Base-by-base conservation (phyloP, 495 filamentous ascomycete species). In the Pyronema omphalodes region DNA sequence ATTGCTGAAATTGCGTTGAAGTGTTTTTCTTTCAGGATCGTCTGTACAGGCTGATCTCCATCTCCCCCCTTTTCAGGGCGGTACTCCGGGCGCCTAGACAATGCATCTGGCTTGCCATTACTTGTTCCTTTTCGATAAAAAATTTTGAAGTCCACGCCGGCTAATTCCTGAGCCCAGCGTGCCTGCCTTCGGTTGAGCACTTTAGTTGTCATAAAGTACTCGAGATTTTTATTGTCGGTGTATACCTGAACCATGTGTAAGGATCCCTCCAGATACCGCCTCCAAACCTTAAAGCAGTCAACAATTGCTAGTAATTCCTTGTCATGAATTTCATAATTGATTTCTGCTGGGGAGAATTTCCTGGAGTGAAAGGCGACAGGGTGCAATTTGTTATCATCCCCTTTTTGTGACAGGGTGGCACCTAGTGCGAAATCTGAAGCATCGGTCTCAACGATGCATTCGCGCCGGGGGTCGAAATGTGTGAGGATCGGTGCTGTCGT, bases 221-320 rank as follows among this genome's bases (percentile, higher is more conserved):
- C 45, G 3, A 68, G 43, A 6, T 57, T 55, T 9, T 55, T 52
- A 35, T 67, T 56, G 33, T 69, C 57, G 0, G 55, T 56, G 44
- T 51, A 52, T 29, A 29, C 23, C 23, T 29, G 23, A 18, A 57
- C 45, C 19, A 39, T 52, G 8, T 59, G 41, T 1, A 54, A 40
- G 0, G 50, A 37, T 15, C 19, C 47, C 45, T 64, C 43, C 0
- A 70, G 44, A 9, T 68, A 53, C 6, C 44, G 51, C 40, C 62
- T 44, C 59, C 54, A 71, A 33, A 57, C 18, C 17, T 67, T 37
- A 12, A 69, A 62, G 23, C 41, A 50, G 49, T 36, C 44, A 6
- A 55, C 18, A 14, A 55, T 55, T 12, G 48, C 41, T 0, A 58
- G 37, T 0, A 55, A 11, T 40, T 55, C 46, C 11, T 40, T 55